A percentile compares a stretch with the other conserved stretches of the same genome.
Evolutionary conservation across 306 rosid species (phyloP).

Genomic region (Corylus americana): DNA sequence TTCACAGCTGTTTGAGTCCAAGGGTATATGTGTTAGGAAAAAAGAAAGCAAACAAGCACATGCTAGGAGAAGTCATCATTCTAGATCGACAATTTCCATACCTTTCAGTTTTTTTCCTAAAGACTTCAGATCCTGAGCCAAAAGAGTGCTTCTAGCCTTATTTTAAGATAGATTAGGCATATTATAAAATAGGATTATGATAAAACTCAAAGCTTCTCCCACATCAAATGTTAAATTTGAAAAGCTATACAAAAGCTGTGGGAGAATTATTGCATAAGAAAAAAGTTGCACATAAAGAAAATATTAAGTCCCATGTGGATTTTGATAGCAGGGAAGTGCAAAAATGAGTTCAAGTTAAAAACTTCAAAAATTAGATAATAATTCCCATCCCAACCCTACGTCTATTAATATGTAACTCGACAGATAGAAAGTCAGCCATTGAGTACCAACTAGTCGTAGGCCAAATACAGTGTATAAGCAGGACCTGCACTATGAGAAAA

Average conservation of each 20-base stretch:
- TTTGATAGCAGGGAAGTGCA: background rate
- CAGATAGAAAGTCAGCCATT: background rate
- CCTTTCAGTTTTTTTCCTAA: background rate
- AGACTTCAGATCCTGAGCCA: background rate
- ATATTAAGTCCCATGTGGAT: background rate
- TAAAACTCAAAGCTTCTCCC: conserved; percentile 1
- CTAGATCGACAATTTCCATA: background rate
- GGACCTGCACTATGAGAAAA: background rate
- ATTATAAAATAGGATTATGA: background rate
- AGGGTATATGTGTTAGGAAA: background rate
- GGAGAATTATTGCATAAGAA: background rate
- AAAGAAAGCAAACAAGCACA: background rate
- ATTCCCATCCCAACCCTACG: background rate
- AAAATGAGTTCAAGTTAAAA: background rate
- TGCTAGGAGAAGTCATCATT: background rate
- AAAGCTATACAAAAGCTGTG: background rate
- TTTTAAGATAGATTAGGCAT: background rate
- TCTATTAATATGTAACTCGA: background rate
- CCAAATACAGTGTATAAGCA: background rate
- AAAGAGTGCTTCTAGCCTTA: background rate
- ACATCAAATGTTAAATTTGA: background rate
- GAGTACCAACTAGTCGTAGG: background rate
- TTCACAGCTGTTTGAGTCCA: background rate
- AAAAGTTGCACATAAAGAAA: background rate
- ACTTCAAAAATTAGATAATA: background rate